Evolutionary conservation across 306 rosid species (phyloP).

Genomic region (Prunus salicina): DNA sequence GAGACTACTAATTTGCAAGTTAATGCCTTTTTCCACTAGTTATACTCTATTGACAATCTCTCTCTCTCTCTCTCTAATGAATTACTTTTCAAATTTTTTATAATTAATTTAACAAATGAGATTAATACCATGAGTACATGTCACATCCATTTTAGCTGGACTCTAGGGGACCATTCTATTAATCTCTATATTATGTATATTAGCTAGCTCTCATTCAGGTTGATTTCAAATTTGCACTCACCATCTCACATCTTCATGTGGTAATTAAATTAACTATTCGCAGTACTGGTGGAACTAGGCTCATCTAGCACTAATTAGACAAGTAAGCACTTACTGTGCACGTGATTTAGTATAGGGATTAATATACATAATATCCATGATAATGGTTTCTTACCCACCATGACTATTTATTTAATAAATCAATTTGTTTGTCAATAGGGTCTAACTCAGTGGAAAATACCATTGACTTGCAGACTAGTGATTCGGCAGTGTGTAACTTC

Average conservation of each 20-base stretch:
- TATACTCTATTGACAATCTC: too few species aligned
- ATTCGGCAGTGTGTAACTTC: too few species aligned
- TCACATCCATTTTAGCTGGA: conserved; percentile 16
- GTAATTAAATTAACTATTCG: neutral
- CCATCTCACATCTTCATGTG: neutral
- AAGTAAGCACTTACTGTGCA: neutral
- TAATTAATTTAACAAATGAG: too few species aligned
- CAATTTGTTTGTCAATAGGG: too few species aligned
- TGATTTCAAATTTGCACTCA: neutral
- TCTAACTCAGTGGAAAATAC: too few species aligned
- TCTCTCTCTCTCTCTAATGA: too few species aligned
- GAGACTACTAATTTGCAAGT: too few species aligned
- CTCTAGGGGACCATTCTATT: conserved; percentile 25
- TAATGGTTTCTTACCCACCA: neutral
- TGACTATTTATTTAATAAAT: too few species aligned
- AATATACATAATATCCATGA: neutral
- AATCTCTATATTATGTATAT: neutral
- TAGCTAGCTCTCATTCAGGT: too few species aligned
- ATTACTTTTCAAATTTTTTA: too few species aligned
- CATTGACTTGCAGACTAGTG: too few species aligned
- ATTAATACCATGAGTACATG: neutral
- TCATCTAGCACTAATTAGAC: neutral
- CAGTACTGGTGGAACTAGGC: neutral
- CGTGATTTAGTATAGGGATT: neutral
- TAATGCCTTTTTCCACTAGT: too few species aligned